Base-by-base conservation (phyloP, 345 rosid species). In the Ricinus communis region DNA sequence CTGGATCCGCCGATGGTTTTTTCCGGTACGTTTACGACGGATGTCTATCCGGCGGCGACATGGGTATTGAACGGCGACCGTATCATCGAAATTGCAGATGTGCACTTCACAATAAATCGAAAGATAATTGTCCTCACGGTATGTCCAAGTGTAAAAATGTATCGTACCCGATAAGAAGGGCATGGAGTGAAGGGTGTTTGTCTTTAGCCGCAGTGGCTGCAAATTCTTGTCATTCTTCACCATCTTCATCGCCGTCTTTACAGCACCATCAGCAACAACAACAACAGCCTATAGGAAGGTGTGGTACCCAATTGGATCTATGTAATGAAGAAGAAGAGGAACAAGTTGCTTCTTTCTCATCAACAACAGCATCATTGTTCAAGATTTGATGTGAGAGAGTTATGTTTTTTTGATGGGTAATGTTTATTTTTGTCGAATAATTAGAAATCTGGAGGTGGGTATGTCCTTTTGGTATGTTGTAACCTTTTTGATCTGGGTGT, bases 151-250 rank as follows among this genome's bases (percentile, higher is more conserved):
- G 68, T 57, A 78, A 70, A 27, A 79, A 65, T 15, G 80, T 89
- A 4, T 76, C 84, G 21, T 89, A 85, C 60, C 97, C 91, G 0
- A 75, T 89, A 1, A 77, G 82, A 53, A 80, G 86, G 75, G 71
- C 91, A 1, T 89, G 88, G 88, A 91, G 95, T 31, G 95, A 89
- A 76, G 88, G 89, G 14, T 75, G 67, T 72, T 71, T 91, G 77
- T 79, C 77, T 46, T 41, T 85, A 77, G 62, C 67, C n/a, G 66
- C 52, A 40, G 9, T 14, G 1, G 49, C 33, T 57, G 18, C 40
- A 7, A 24, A 71, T n/a, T 56, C 71, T 31, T 69, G 70, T 27
- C 68, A 65, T 40, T 79, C 82, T 14, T 80, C 89, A 0, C 82
- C 89, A 8, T 81, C 85, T 4, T 81, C 87, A 46, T 85, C 88